Conservation (phyloP, 2,329 filamentous ascomycete genomes). For the Penicillium sp. region DNA sequence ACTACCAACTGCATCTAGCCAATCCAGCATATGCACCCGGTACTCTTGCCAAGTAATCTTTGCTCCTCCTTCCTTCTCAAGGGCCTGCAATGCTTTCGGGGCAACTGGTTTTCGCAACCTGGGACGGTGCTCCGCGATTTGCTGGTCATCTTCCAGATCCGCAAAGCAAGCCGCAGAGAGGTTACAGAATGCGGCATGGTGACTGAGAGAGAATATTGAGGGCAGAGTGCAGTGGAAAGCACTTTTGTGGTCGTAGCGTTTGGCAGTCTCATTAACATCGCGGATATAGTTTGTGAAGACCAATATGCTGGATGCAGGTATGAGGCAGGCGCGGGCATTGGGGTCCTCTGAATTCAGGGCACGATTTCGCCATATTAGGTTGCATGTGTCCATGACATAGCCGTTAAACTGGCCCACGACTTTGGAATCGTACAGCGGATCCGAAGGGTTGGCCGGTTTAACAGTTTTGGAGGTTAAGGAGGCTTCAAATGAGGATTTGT, state of each 20-base stretch:
- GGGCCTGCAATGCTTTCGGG: slow-evolving; percentile 61
- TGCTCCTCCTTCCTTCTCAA: slow-evolving; percentile 66
- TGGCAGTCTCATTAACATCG: slow-evolving; percentile 36
- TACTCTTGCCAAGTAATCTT: slow-evolving; percentile 72
- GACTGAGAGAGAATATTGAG: slow-evolving; percentile 48
- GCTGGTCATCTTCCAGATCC: slow-evolving; percentile 48
- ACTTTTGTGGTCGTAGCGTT: slow-evolving; percentile 29
- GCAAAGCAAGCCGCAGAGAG: slow-evolving; percentile 50
- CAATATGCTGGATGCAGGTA: slow-evolving; percentile 48
- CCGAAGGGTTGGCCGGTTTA: slow-evolving; percentile 33
- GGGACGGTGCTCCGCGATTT: slow-evolving; percentile 22
- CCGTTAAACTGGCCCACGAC: slow-evolving; percentile 74
- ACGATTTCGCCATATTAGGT: slow-evolving; percentile 74
- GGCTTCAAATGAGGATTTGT: slow-evolving; percentile 72
- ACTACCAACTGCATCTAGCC: slow-evolving; percentile 64
- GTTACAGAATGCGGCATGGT: slow-evolving; percentile 47
- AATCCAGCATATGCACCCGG: slow-evolving; percentile 67
- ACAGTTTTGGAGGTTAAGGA: slow-evolving; percentile 48
- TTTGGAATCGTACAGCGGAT: slow-evolving; percentile 54
- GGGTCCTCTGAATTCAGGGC: slow-evolving; percentile 66
- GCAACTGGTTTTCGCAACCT: slow-evolving; percentile 59
- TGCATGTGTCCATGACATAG: slow-evolving; percentile 84
- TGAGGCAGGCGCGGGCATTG: slow-evolving; percentile 57
- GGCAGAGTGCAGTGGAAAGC: slow-evolving; percentile 38
- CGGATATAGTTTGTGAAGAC: slow-evolving; percentile 45